Evolutionary conservation across 306 rosid species (phyloP).

Genomic region (Aeschynomene evenia): DNA sequence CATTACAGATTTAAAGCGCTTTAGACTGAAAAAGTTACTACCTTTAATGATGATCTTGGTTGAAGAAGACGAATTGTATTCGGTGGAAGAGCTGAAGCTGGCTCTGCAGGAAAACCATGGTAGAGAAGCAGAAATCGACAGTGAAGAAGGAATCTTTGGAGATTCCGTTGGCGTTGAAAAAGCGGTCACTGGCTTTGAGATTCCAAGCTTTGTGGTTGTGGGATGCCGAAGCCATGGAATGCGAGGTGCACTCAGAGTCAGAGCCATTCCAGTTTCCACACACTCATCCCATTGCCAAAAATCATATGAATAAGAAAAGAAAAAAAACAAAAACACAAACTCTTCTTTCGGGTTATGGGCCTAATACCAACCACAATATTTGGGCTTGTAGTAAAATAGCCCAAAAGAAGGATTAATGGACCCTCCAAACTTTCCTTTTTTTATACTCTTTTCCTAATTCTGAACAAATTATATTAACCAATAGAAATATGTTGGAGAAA

Average conservation of each 20-base stretch:
- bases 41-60: slow-evolving; percentile 45
- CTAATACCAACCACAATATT: background rate
- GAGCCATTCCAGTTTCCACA: slow-evolving; percentile 23
- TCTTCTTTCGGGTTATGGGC: background rate
- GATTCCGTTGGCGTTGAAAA: background rate
- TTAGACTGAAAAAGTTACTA: background rate
- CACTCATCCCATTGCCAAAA: background rate
- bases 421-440: background rate
- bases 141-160: slow-evolving; percentile 17
- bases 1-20: background rate
- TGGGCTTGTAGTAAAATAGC: background rate
- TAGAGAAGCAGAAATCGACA: slow-evolving; percentile 21
- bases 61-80: slow-evolving; percentile 12
- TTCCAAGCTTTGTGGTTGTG: background rate
- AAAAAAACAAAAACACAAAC: background rate
- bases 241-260: background rate
- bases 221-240: background rate
- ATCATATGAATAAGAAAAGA: too few species aligned
- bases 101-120: slow-evolving; percentile 16
- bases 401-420: background rate
- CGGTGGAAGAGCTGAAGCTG: slow-evolving; percentile 3
- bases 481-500: background rate
- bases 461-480: background rate
- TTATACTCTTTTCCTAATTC: background rate
- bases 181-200: background rate